Conservation (phyloP, 208 protist genomes). For the Leishmania aethiopica region DNA sequence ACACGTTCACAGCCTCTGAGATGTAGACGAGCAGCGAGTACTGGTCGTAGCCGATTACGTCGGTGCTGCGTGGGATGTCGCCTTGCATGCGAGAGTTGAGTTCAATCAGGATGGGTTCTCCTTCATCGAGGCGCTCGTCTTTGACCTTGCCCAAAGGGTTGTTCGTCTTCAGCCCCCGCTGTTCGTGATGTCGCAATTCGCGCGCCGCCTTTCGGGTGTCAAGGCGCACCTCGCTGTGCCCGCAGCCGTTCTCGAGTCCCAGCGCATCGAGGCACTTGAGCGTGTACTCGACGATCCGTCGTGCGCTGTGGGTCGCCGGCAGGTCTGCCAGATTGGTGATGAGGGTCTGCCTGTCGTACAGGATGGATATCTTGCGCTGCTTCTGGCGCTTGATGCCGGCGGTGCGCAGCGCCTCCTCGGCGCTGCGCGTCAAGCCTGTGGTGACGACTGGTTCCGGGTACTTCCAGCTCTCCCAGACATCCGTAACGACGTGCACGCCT, state of each 20-base stretch:
- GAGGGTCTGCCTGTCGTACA: slow-evolving; percentile 84
- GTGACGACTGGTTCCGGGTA: slow-evolving; percentile 46
- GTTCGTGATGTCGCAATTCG: background rate
- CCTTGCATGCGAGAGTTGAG: slow-evolving; percentile 88
- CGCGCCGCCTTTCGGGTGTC: slow-evolving; percentile 48
- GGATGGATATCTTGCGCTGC: slow-evolving; percentile 46
- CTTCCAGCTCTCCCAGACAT: slow-evolving; percentile 90
- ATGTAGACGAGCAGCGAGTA: slow-evolving; percentile 79
- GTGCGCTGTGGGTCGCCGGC: slow-evolving; percentile 36
- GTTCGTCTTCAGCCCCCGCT: background rate
- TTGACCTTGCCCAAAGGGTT: background rate
- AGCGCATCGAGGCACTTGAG: slow-evolving; percentile 74
- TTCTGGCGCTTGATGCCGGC: slow-evolving; percentile 6
- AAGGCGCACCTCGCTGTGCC: slow-evolving; percentile 87
- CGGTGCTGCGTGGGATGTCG: slow-evolving; percentile 65
- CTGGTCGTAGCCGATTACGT: slow-evolving; percentile 83
- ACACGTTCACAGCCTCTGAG: slow-evolving; percentile 44
- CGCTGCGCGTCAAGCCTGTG: slow-evolving; percentile 37
- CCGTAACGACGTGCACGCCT: slow-evolving; percentile 77
- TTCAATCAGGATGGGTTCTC: slow-evolving; percentile 85
- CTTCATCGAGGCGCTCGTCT: background rate
- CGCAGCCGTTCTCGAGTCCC: slow-evolving; percentile 73
- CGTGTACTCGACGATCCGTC: slow-evolving; percentile 78
- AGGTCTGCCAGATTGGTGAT: slow-evolving; percentile 52
- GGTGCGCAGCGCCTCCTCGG: slow-evolving; percentile 30